These are phyloP conservation scores for Fusarium cyanostomum DNA, from an alignment of 2,329 filamentous ascomycete species.

Conservation along the genomic window DNA sequence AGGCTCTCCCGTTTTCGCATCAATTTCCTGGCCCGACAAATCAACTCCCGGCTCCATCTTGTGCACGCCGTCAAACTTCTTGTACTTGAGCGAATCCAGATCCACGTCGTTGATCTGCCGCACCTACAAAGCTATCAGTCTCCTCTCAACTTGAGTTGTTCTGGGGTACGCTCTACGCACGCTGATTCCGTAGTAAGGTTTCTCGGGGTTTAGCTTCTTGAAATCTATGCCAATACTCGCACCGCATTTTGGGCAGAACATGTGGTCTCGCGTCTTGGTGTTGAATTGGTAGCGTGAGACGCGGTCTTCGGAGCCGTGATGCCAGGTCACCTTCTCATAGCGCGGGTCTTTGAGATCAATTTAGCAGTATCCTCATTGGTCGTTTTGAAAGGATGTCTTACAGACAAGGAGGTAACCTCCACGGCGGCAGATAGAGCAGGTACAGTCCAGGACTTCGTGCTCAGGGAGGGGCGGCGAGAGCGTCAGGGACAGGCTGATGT, in stretches of 20 bases:
- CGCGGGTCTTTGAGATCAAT: constrained; percentile 47
- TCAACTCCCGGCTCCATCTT: constrained; percentile 48
- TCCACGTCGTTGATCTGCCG: constrained; percentile 55
- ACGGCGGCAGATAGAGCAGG: constrained; percentile 63
- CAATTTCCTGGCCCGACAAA: constrained; percentile 46
- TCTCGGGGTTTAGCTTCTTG: constrained; percentile 35
- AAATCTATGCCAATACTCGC: constrained; percentile 60
- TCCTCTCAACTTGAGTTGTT: neutral
- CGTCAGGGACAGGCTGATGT: constrained; percentile 57
- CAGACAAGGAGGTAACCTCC: constrained; percentile 62
- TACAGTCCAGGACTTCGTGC: constrained; percentile 59
- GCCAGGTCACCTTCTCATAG: constrained; percentile 54
- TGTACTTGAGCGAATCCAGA: constrained; percentile 50
- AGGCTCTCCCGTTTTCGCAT: constrained; percentile 15
- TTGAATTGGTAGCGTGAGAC: constrained; percentile 53
- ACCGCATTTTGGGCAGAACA: constrained; percentile 60
- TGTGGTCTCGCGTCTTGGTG: constrained; percentile 57
- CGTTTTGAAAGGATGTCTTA: constrained; percentile 23
- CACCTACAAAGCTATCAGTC: constrained; percentile 43
- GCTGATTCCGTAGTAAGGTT: constrained; percentile 54
- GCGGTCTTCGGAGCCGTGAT: constrained; percentile 48
- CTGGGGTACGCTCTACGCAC: constrained; percentile 42
- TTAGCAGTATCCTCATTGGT: neutral
- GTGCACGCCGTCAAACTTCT: constrained; percentile 50
- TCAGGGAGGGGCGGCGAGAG: constrained; percentile 59